A percentile compares a stretch with the other conserved stretches of the same genome.
These are phyloP conservation scores for Rhizophagus prolifer DNA, from an alignment of 192 early-diverging fungal species.

Conservation along the genomic window DNA sequence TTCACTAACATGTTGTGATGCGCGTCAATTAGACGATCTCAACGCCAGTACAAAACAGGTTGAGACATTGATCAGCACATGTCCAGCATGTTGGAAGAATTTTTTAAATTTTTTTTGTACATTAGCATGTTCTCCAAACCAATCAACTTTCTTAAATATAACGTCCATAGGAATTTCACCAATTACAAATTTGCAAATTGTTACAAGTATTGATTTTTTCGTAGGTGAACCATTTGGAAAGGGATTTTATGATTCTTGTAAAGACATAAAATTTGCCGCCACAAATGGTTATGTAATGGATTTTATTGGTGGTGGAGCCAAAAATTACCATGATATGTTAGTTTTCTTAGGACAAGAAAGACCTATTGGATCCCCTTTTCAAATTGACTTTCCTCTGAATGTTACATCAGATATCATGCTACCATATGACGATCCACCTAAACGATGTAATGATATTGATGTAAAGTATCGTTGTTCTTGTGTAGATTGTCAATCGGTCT, in stretches of 20 bases:
- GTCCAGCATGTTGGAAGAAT: constrained; percentile 69
- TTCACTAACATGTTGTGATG: constrained; percentile 54
- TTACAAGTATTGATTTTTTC: constrained; percentile 49
- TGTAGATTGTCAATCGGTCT: constrained; percentile 57
- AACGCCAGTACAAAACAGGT: constrained; percentile 50
- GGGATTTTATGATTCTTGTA: constrained; percentile 62
- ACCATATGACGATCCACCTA: constrained; percentile 38
- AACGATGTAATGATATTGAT: constrained; percentile 55
- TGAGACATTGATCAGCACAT: constrained; percentile 53
- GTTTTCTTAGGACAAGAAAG: constrained; percentile 53
- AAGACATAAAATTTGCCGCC: constrained; percentile 66
- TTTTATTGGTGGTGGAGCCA: constrained; percentile 63
- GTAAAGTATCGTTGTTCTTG: constrained; percentile 56
- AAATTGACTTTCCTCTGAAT: constrained; percentile 58
- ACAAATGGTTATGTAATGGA: constrained; percentile 69
- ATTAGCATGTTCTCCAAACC: constrained; percentile 65
- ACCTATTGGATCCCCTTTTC: constrained; percentile 63
- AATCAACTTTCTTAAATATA: constrained; percentile 65
- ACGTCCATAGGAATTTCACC: constrained; percentile 39
- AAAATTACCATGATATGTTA: constrained; percentile 55
- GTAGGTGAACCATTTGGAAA: constrained; percentile 55
- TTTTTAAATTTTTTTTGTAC: constrained; percentile 63
- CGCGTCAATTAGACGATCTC: constrained; percentile 51
- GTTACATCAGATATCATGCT: constrained; percentile 32
- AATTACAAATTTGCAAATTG: constrained; percentile 35